These are phyloP conservation scores for Solanum bukasovii DNA, from an alignment of 257 asterid species.

Conservation along the genomic window DNA sequence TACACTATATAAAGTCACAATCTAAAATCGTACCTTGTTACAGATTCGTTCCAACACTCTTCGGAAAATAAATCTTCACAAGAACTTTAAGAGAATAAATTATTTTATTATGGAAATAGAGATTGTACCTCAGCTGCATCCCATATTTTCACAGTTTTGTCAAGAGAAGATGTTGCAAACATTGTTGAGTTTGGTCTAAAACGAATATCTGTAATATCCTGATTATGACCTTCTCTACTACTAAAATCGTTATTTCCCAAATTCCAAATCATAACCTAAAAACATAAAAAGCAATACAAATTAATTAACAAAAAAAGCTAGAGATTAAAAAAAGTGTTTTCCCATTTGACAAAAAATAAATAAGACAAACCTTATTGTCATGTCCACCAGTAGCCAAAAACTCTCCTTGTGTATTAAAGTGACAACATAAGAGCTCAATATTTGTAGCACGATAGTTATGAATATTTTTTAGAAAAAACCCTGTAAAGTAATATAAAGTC, in stretches of 20 bases:
- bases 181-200: constrained; percentile 25
- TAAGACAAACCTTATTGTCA: constrained; percentile 24
- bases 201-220: constrained; percentile 25
- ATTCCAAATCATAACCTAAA: constrained; percentile 26
- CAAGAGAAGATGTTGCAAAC: constrained; percentile 39
- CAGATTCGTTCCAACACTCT: too few relatives aligned
- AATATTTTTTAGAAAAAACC: constrained; percentile 11
- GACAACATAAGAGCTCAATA: constrained; percentile 30
- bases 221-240: constrained; percentile 8
- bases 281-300: neutral
- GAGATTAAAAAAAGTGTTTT: neutral
- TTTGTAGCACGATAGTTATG: constrained; percentile 10
- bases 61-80: too few relatives aligned
- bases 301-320: neutral
- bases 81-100: neutral
- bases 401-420: constrained; percentile 28
- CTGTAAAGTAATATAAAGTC: constrained; percentile 6
- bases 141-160: constrained; percentile 29
- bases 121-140: constrained; percentile 26
- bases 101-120: neutral
- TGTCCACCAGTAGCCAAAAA: constrained; percentile 40
- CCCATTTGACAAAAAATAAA: neutral
- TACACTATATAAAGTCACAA: neutral
- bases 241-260: neutral
- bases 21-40: too few relatives aligned